Conservation (phyloP, 2,329 filamentous ascomycete genomes). For the Pseudopithomyces maydicus region DNA sequence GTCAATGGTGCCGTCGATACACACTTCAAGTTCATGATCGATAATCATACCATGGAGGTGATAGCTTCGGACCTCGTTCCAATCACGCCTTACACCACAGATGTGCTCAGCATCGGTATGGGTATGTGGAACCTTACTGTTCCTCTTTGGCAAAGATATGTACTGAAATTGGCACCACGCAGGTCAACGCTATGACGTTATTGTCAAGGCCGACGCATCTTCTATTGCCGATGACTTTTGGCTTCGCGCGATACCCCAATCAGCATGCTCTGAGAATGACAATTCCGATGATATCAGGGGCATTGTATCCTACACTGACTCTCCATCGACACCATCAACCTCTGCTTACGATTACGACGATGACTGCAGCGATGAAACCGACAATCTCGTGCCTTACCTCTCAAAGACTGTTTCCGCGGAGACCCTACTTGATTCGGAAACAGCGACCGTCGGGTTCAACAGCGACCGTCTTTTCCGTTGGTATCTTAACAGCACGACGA, state of each 20-base stretch:
- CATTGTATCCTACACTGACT: slow-evolving; percentile 42
- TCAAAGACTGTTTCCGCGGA: slow-evolving; percentile 14
- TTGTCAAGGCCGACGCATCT: slow-evolving; percentile 28
- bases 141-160: too few species aligned
- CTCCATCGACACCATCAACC: slow-evolving; percentile 36
- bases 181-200: slow-evolving; percentile 37
- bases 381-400: slow-evolving; percentile 26
- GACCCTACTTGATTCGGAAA: slow-evolving; percentile 14
- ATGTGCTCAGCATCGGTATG: slow-evolving; percentile 15
- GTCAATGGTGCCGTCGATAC: slow-evolving; percentile 46
- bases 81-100: slow-evolving; percentile 42
- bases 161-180: slow-evolving; percentile 25
- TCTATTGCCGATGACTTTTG: slow-evolving; percentile 22
- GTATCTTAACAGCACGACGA: background rate
- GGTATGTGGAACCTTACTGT: slow-evolving; percentile 21
- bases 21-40: slow-evolving; percentile 45
- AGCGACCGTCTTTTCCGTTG: slow-evolving; percentile 24
- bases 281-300: slow-evolving; percentile 38
- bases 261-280: slow-evolving; percentile 23
- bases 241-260: slow-evolving; percentile 27
- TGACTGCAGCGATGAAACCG: slow-evolving; percentile 41
- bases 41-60: slow-evolving; percentile 45
- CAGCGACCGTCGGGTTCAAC: slow-evolving; percentile 17
- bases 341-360: slow-evolving; percentile 22
- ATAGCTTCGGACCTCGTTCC: slow-evolving; percentile 47